Conservation (phyloP, 495 filamentous ascomycete genomes). For the Apiosordaria backusii region DNA sequence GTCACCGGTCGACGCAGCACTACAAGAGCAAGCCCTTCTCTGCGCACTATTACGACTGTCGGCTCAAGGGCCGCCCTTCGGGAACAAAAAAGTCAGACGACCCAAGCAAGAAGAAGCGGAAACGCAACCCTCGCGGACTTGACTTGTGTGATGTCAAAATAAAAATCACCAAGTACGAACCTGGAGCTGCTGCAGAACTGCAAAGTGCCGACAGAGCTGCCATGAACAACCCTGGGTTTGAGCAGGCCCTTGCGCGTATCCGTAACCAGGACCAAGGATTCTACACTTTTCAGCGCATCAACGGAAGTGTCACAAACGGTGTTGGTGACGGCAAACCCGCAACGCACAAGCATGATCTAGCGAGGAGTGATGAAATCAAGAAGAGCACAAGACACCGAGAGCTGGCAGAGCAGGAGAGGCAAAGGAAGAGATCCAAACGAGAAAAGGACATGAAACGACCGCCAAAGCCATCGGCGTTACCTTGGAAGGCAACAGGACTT, state of each 20-base stretch:
- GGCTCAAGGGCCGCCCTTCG: conserved; percentile 78
- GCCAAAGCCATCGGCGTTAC: conserved; percentile 37
- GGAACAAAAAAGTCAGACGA: conserved; percentile 83
- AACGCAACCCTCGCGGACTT: conserved; percentile 68
- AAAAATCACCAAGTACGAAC: conserved; percentile 82
- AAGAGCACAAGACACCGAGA: conserved; percentile 74
- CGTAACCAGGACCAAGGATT: conserved; percentile 47
- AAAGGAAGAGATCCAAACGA: conserved; percentile 58
- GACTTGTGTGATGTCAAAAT: conserved; percentile 91
- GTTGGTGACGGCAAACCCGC: conserved; percentile 56
- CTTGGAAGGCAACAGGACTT: conserved; percentile 76
- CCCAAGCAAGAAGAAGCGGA: conserved; percentile 85
- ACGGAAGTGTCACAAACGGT: conserved; percentile 70
- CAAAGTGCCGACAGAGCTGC: conserved; percentile 20
- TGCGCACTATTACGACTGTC: conserved; percentile 88
- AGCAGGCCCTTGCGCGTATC: conserved; percentile 7
- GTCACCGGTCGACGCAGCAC: conserved; percentile 79
- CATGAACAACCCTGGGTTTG: conserved; percentile 17
- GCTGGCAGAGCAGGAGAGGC: conserved; percentile 63
- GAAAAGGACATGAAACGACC: conserved; percentile 64
- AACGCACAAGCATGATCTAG: conserved; percentile 67
- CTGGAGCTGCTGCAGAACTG: conserved; percentile 46
- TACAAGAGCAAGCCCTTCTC: conserved; percentile 83
- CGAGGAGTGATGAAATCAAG: conserved; percentile 80
- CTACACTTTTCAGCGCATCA: conserved; percentile 73